These are phyloP conservation scores for Xylariaceae sp. DNA, from an alignment of 2,329 filamentous ascomycete species.

Conservation along the genomic window DNA sequence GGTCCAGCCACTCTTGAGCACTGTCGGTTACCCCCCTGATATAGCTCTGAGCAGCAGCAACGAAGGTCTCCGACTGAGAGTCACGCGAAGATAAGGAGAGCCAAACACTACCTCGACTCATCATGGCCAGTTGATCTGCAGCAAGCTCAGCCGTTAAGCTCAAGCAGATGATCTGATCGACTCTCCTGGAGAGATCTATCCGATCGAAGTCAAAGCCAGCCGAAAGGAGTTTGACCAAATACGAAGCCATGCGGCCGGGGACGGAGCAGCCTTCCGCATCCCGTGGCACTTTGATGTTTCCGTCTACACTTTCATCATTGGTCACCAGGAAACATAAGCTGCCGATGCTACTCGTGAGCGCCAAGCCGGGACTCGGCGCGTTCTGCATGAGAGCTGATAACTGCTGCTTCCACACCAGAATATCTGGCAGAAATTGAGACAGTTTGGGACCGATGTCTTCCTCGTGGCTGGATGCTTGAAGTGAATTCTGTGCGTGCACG, in stretches of 20 bases:
- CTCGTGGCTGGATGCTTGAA: slow-evolving; percentile 34
- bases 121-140: slow-evolving; percentile 48
- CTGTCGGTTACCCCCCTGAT: slow-evolving; percentile 34
- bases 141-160: slow-evolving; percentile 47
- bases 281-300: slow-evolving; percentile 34
- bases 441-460: slow-evolving; percentile 9
- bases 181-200: slow-evolving; percentile 39
- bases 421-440: slow-evolving; percentile 53
- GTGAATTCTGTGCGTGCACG: slow-evolving; percentile 35
- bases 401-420: slow-evolving; percentile 59
- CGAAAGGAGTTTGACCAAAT: slow-evolving; percentile 55
- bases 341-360: slow-evolving; percentile 67
- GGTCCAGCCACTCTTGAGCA: slow-evolving; percentile 37
- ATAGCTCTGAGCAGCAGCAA: slow-evolving; percentile 37
- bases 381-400: slow-evolving; percentile 51
- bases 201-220: slow-evolving; percentile 36
- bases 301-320: slow-evolving; percentile 24
- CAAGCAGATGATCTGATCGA: slow-evolving; percentile 49
- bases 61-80: slow-evolving; percentile 36
- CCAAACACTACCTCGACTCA: slow-evolving; percentile 45
- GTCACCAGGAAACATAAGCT: slow-evolving; percentile 63
- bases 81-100: slow-evolving; percentile 35
- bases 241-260: slow-evolving; percentile 70
- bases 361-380: slow-evolving; percentile 57
- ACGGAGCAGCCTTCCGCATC: slow-evolving; percentile 68